Evolutionary conservation across 345 rosid species (phyloP).

Genomic region (Excoecaria cochinchinensis): DNA sequence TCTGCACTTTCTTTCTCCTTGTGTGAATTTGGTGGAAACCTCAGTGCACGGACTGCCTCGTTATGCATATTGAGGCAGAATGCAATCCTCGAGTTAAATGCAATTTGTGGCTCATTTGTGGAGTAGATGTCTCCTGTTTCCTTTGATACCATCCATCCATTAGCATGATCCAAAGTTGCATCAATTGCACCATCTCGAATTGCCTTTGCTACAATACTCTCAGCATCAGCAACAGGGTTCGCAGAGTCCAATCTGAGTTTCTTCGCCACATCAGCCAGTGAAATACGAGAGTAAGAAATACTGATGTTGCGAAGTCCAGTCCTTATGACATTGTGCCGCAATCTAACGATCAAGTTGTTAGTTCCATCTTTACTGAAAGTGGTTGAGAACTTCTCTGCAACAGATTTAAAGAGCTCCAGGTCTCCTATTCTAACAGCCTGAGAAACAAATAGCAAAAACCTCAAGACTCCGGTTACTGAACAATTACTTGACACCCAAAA

Average conservation of each 20-base stretch:
- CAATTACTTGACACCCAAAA: not conserved
- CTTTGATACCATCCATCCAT: constrained; percentile 73
- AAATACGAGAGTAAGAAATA: constrained; percentile 74
- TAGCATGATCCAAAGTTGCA: constrained; percentile 70
- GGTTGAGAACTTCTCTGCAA: constrained; percentile 65
- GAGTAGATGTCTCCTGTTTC: constrained; percentile 90
- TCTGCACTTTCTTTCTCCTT: constrained; percentile 82
- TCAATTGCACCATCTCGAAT: constrained; percentile 88
- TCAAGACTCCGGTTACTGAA: not conserved
- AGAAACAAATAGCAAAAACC: not conserved
- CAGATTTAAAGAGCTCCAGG: constrained; percentile 72
- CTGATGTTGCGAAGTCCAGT: constrained; percentile 76
- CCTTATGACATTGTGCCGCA: constrained; percentile 79
- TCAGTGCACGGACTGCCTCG: constrained; percentile 73
- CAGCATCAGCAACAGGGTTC: constrained; percentile 72
- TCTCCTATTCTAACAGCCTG: constrained; percentile 93
- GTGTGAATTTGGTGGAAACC: constrained; percentile 71
- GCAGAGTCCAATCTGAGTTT: constrained; percentile 60
- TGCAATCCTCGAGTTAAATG: constrained; percentile 82
- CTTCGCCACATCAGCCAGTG: constrained; percentile 61
- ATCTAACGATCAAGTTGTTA: constrained; percentile 64
- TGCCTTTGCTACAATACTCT: constrained; percentile 82
- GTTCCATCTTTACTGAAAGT: constrained; percentile 65
- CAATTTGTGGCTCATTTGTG: constrained; percentile 82
- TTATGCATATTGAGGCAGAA: constrained; percentile 90